Conservation (phyloP, 23 red algal species). For the Gracilariopsis chorda region DNA sequence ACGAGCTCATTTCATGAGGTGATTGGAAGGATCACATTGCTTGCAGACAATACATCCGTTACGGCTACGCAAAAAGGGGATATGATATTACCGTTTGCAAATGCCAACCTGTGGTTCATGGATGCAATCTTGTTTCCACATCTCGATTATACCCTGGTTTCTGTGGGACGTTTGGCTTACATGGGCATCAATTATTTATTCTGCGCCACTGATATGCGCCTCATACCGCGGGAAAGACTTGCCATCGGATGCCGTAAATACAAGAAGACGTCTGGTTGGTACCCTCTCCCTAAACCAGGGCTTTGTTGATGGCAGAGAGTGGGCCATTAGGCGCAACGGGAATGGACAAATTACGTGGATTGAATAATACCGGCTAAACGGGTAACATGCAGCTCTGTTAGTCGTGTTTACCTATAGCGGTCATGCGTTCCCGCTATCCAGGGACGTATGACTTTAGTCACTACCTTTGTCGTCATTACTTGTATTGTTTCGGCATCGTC, state of each 20-base stretch:
- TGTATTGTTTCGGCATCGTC: too few relatives aligned
- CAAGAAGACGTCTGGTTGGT: background rate
- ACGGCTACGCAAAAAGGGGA: background rate
- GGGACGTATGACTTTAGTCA: too few relatives aligned
- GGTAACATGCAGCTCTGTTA: too few relatives aligned
- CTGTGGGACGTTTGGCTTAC: background rate
- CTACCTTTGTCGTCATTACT: too few relatives aligned
- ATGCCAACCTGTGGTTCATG: background rate
- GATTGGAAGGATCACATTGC: background rate
- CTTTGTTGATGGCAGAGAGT: too few relatives aligned
- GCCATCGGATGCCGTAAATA: background rate
- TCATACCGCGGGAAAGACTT: background rate
- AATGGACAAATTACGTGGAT: too few relatives aligned
- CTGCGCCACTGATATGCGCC: background rate
- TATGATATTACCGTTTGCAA: constrained; percentile 1
- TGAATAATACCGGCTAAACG: too few relatives aligned
- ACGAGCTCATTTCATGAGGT: background rate
- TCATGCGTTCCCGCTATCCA: too few relatives aligned
- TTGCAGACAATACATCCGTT: constrained; percentile 30
- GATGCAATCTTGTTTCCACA: background rate
- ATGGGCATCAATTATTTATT: constrained; percentile 11
- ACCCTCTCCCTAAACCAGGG: background rate
- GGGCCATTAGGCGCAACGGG: too few relatives aligned
- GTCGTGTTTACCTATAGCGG: too few relatives aligned
- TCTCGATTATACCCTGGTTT: background rate